Base-by-base conservation (phyloP, 768 basidiomycete genomes). In the Holtermanniella nyarrowii region DNA sequence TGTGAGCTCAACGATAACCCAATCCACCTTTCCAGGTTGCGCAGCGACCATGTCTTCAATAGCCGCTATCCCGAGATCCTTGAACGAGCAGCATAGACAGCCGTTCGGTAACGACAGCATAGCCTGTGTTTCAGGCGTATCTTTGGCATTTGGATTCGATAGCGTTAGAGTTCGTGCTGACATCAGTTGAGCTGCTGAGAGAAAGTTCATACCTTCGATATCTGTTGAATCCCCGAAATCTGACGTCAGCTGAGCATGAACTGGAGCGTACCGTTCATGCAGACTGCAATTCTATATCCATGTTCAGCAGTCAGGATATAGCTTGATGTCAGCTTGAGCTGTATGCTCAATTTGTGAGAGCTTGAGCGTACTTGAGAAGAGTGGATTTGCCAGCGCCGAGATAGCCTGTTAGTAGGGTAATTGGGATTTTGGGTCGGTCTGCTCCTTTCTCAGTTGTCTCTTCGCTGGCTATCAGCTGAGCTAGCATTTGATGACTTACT, bases 1-100 rank as follows among this genome's bases (percentile, higher is more conserved):
- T 0, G 95, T 97, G 1, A 93, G 86, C 73, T 99, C 95, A 14
- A 99, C 77, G 41, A 99, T 74, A 57, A 99, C 95, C 70, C 96
- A 85, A 72, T 97, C 95, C 65, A 97, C 60, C 3, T 58, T 59
- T 2, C 54, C 59, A 4, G 46, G 55, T 21, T 59, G 53, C 14
- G 44, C 42, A 1, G 56, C 58, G 3, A 63, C 66, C 50, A 96
- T 75, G 62, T 86, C 86, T 70, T 95, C 88, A 48, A 99, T 95
- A 5, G 95, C 89, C 20, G 89, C 86, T 0, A 86, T 78, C 1
- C 95, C 95, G 11, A 82, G 77, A 67, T 97, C 91, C 62, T 95
- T 93, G 74, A 96, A 87, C 53, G 89, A 91, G 69, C 95, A 99
- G 72, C 95, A 99, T n/a, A 99, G 71, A 70, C 95, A 97, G 16